A percentile compares a stretch with the other conserved stretches of the same genome.
phyloP scores from a whole-genome alignment of 1,284 basidiomycete genomes.

The Malassezia nana region DNA sequence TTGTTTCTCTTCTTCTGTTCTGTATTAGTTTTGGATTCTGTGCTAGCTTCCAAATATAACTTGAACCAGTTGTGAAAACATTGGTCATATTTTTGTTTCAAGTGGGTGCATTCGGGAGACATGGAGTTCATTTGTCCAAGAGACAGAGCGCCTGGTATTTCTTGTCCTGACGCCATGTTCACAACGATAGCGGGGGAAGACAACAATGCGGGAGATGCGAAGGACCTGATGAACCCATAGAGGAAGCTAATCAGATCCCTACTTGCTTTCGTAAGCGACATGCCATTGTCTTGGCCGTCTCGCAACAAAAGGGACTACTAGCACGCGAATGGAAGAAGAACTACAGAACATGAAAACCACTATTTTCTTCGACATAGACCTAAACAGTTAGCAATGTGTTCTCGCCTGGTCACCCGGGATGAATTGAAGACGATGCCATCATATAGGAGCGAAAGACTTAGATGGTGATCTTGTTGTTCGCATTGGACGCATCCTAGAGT shows the following conservation, averaged over 20 bases:
- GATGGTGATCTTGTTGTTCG: conserved; percentile 34
- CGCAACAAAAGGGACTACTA: neutral
- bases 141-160: neutral
- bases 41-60: conserved; percentile 59
- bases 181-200: neutral
- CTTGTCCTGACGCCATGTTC: neutral
- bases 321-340: neutral
- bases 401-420: neutral
- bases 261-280: neutral
- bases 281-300: too few species aligned
- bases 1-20: conserved; percentile 44
- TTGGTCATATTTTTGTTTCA: conserved; percentile 77
- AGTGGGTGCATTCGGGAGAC: conserved; percentile 69
- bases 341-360: neutral
- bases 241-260: neutral
- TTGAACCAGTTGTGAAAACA: conserved; percentile 97
- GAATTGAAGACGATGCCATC: conserved; percentile 21
- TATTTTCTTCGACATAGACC: neutral
- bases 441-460: conserved; percentile 46
- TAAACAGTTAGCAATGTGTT: neutral
- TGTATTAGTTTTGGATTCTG: conserved; percentile 14
- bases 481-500: conserved; percentile 31
- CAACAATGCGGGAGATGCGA: neutral
- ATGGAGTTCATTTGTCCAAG: conserved; percentile 50
- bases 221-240: neutral